phyloP scores from a whole-genome alignment of 768 basidiomycete species.

The Tylopilus subfusipes region DNA sequence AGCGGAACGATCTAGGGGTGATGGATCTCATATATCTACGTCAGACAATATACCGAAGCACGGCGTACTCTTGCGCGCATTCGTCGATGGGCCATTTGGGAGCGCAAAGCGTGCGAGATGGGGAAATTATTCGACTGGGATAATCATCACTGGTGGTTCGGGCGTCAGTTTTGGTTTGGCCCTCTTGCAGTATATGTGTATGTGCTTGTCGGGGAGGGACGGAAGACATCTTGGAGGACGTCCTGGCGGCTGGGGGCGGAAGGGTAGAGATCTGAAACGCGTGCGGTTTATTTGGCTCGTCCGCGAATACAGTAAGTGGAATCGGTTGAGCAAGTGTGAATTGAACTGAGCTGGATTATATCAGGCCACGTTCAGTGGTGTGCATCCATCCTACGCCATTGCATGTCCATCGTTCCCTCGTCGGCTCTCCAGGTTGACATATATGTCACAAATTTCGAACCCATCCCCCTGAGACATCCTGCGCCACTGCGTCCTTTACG shows the following conservation, averaged over 20 bases:
- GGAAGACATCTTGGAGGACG: conserved; percentile 46
- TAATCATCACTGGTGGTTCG: conserved; percentile 69
- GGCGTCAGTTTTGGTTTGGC: conserved; percentile 72
- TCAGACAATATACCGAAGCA: conserved; percentile 31
- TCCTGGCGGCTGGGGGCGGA: conserved; percentile 41
- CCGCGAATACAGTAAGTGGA: conserved; percentile 63
- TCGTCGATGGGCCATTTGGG: conserved; percentile 69
- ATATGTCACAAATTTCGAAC: conserved; percentile 62
- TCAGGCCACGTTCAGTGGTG: conserved; percentile 77
- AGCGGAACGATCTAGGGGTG: conserved; percentile 33
- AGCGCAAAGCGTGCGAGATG: conserved; percentile 57
- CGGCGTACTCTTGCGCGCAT: conserved; percentile 54
- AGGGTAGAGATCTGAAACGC: conserved; percentile 43
- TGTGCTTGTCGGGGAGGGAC: conserved; percentile 54
- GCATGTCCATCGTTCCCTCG: conserved; percentile 50
- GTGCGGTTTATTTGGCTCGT: conserved; percentile 77
- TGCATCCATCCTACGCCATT: conserved; percentile 60
- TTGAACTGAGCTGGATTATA: neutral
- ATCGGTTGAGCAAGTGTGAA: neutral
- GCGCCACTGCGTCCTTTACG: conserved; percentile 8
- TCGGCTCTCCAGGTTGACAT: conserved; percentile 61
- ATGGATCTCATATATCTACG: conserved; percentile 4
- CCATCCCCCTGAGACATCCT: conserved; percentile 17
- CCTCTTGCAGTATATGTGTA: conserved; percentile 60
- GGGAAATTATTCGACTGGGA: conserved; percentile 53